A percentile compares a stretch with the other conserved stretches of the same genome.
phyloP scores from a whole-genome alignment of 495 filamentous ascomycete species.

The Cladorrhinum samala region DNA sequence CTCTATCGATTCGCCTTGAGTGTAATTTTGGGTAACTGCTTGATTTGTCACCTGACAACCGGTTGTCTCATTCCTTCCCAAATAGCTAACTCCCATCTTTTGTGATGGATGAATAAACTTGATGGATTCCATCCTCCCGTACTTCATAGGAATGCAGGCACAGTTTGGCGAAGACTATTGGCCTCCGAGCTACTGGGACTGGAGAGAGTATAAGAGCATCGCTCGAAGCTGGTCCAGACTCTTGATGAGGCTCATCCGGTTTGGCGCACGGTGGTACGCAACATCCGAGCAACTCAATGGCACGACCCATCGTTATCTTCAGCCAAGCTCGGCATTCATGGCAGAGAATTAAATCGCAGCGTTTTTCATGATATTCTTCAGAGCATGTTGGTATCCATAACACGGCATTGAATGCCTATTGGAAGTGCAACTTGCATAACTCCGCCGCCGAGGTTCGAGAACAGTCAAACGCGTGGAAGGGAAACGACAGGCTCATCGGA shows the following conservation, averaged over 20 bases:
- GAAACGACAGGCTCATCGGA: conserved; percentile 13
- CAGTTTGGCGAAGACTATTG: too few species aligned
- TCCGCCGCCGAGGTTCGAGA: conserved; percentile 16
- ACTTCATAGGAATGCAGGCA: too few species aligned
- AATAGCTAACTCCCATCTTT: too few species aligned
- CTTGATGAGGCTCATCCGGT: neutral
- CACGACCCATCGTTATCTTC: neutral
- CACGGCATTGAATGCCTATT: neutral
- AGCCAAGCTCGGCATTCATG: neutral
- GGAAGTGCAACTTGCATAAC: neutral
- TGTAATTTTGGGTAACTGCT: neutral
- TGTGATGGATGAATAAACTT: too few species aligned
- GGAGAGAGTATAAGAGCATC: neutral
- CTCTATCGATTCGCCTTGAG: neutral
- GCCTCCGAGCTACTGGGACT: neutral
- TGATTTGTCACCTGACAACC: too few species aligned
- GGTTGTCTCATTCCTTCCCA: too few species aligned
- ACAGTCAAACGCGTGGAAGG: conserved; percentile 2
- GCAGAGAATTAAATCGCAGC: neutral
- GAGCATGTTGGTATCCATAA: too few species aligned
- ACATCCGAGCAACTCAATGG: neutral
- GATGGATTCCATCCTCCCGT: neutral
- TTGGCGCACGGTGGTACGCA: neutral
- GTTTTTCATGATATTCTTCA: too few species aligned
- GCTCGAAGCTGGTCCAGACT: neutral